These are phyloP conservation scores for Russula abietina DNA, from an alignment of 768 basidiomycete genomes.

Conservation along the genomic window DNA sequence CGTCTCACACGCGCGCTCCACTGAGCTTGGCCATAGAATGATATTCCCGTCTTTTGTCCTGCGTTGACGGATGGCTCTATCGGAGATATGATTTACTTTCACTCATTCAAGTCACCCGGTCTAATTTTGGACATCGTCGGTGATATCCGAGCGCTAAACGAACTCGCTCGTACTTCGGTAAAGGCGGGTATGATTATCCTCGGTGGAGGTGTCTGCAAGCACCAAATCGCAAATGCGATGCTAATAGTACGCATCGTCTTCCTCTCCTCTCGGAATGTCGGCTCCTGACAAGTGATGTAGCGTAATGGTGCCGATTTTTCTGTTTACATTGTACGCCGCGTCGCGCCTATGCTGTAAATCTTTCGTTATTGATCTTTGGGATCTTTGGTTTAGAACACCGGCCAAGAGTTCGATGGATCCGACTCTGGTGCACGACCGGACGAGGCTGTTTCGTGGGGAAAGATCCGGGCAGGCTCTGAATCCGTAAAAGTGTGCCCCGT, in stretches of 20 bases:
- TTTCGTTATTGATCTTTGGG: neutral
- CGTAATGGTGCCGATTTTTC: conserved; percentile 97
- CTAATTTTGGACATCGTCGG: conserved; percentile 89
- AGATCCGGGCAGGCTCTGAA: conserved; percentile 79
- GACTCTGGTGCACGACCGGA: too few species aligned
- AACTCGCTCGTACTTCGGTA: conserved; percentile 75
- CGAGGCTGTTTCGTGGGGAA: too few species aligned
- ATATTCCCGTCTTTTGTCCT: conserved; percentile 98
- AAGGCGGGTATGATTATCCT: conserved; percentile 98
- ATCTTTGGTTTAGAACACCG: too few species aligned
- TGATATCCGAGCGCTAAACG: conserved; percentile 90
- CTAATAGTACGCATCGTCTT: conserved; percentile 62
- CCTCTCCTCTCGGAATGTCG: conserved; percentile 12
- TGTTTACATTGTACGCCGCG: conserved; percentile 82
- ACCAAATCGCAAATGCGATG: conserved; percentile 99
- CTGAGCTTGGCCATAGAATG: conserved; percentile 56
- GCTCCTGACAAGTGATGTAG: conserved; percentile 37
- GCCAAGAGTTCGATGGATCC: too few species aligned
- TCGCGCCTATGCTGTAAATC: neutral
- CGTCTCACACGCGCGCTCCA: conserved; percentile 18
- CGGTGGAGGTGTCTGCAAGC: conserved; percentile 97
- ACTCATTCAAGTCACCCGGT: conserved; percentile 84
- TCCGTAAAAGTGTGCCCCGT: conserved; percentile 64
- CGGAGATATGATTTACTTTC: conserved; percentile 99
- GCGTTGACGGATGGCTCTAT: conserved; percentile 96